phyloP scores from a whole-genome alignment of 169 alveolate species.

The Babesia bovis region DNA sequence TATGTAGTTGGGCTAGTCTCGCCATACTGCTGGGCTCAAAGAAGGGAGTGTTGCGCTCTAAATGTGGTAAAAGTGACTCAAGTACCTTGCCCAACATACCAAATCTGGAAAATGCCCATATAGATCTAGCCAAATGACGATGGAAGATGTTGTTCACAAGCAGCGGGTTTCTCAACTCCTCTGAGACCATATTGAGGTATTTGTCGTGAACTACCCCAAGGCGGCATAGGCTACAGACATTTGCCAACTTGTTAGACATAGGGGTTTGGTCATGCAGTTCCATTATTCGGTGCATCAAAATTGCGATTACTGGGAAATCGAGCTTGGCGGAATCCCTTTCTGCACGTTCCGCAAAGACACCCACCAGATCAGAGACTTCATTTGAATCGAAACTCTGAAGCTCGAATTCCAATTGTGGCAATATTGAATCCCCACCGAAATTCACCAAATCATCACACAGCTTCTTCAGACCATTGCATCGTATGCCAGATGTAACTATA shows the following conservation, averaged over 20 bases:
- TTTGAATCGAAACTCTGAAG: slow-evolving; percentile 45
- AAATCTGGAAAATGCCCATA: slow-evolving; percentile 59
- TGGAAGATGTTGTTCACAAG: slow-evolving; percentile 60
- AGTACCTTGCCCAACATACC: slow-evolving; percentile 34
- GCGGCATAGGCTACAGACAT: slow-evolving; percentile 61
- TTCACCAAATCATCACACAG: slow-evolving; percentile 25
- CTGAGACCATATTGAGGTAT: slow-evolving; percentile 18
- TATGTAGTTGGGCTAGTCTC: slow-evolving; percentile 37
- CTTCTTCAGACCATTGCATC: slow-evolving; percentile 20
- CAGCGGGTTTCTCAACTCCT: slow-evolving; percentile 35
- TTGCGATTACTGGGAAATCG: slow-evolving; percentile 64
- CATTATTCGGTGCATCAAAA: slow-evolving; percentile 50
- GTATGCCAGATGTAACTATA: slow-evolving; percentile 10
- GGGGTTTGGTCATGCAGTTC: slow-evolving; percentile 47
- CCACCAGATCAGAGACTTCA: slow-evolving; percentile 55
- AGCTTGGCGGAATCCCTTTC: slow-evolving; percentile 50
- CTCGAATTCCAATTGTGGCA: slow-evolving; percentile 64
- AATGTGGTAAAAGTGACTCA: slow-evolving; percentile 43
- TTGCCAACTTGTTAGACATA: slow-evolving; percentile 46
- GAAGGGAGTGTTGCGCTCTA: slow-evolving; percentile 33
- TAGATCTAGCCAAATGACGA: slow-evolving; percentile 52
- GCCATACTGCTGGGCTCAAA: slow-evolving; percentile 60
- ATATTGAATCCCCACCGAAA: slow-evolving; percentile 56
- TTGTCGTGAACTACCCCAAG: slow-evolving; percentile 42
- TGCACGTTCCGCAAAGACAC: slow-evolving; percentile 54